Evolutionary conservation across 352 stramenopile species (phyloP).

Genomic region (Globisporangium orthogonon): DNA sequence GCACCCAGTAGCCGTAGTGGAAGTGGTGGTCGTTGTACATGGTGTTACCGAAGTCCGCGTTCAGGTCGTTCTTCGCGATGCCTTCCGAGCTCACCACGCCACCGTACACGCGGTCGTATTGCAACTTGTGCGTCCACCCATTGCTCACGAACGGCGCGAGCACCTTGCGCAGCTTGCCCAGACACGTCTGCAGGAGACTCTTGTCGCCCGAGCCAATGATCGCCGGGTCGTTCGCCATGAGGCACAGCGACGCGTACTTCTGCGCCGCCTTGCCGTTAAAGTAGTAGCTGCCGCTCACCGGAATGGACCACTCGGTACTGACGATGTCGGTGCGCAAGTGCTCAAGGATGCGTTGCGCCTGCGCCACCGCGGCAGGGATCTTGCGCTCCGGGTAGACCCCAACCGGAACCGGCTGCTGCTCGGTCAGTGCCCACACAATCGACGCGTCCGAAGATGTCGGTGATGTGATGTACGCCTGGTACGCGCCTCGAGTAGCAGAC

Average conservation of each 20-base stretch:
- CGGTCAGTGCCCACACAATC: slow-evolving; percentile 40
- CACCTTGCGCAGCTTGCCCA: slow-evolving; percentile 52
- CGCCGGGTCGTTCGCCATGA: slow-evolving; percentile 59
- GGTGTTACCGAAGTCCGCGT: slow-evolving; percentile 72
- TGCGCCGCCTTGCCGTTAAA: slow-evolving; percentile 74
- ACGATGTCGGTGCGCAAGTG: slow-evolving; percentile 45
- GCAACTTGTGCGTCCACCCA: slow-evolving; percentile 52
- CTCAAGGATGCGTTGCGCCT: slow-evolving; percentile 27
- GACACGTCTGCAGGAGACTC: slow-evolving; percentile 31
- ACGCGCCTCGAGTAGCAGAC: slow-evolving; percentile 42
- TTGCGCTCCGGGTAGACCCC: slow-evolving; percentile 47
- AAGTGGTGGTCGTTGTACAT: slow-evolving; percentile 81
- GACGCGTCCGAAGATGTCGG: slow-evolving; percentile 38
- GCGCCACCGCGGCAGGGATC: slow-evolving; percentile 17
- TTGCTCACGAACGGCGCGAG: slow-evolving; percentile 59
- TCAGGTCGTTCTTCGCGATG: slow-evolving; percentile 47
- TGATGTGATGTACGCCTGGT: slow-evolving; percentile 28
- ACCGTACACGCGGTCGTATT: slow-evolving; percentile 55
- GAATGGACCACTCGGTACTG: slow-evolving; percentile 39
- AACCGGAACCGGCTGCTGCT: slow-evolving; percentile 28
- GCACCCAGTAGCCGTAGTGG: slow-evolving; percentile 72
- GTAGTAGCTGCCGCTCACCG: slow-evolving; percentile 55
- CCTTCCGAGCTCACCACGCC: slow-evolving; percentile 60
- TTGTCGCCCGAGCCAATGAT: slow-evolving; percentile 45
- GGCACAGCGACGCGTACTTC: slow-evolving; percentile 68